Conservation (phyloP, 352 stramenopile genomes). For the Achlya hypogyna region DNA sequence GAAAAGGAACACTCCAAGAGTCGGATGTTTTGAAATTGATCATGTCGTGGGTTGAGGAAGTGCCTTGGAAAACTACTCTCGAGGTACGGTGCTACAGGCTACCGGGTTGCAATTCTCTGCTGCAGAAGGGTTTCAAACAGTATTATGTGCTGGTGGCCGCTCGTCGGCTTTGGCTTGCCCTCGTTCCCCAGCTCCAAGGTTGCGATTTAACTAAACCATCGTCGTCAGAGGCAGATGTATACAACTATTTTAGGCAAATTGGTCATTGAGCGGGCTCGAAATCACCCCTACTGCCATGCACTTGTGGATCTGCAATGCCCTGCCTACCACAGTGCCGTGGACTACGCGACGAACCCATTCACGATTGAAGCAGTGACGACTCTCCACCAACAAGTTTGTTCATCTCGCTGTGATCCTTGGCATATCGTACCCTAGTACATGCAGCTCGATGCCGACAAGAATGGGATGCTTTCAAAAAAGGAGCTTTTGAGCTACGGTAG, state of each 20-base stretch:
- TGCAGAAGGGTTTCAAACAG: not conserved
- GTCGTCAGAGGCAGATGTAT: not conserved
- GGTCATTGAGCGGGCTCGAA: not conserved
- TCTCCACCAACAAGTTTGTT: slow-evolving; percentile 4
- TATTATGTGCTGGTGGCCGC: slow-evolving; percentile 4
- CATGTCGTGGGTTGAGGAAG: not conserved
- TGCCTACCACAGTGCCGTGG: not conserved
- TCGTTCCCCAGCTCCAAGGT: slow-evolving; percentile 11
- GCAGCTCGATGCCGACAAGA: slow-evolving; percentile 16
- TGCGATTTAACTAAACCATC: not conserved
- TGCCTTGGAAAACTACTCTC: not conserved
- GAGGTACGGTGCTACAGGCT: not conserved
- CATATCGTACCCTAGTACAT: slow-evolving; percentile 1
- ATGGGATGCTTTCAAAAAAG: slow-evolving; percentile 3
- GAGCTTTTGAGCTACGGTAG: slow-evolving; percentile 14
- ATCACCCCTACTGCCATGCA: not conserved
- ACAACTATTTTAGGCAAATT: slow-evolving; percentile 11
- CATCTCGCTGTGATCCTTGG: not conserved
- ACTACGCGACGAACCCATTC: slow-evolving; percentile 4
- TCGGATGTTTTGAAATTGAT: not conserved
- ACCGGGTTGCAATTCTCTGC: slow-evolving; percentile 3
- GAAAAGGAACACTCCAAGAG: not conserved
- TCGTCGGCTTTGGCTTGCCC: not conserved
- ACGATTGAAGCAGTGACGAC: not conserved
- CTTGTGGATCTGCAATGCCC: not conserved